Base-by-base conservation (phyloP, 305 asterid species). In the Ajuga reptans region DNA sequence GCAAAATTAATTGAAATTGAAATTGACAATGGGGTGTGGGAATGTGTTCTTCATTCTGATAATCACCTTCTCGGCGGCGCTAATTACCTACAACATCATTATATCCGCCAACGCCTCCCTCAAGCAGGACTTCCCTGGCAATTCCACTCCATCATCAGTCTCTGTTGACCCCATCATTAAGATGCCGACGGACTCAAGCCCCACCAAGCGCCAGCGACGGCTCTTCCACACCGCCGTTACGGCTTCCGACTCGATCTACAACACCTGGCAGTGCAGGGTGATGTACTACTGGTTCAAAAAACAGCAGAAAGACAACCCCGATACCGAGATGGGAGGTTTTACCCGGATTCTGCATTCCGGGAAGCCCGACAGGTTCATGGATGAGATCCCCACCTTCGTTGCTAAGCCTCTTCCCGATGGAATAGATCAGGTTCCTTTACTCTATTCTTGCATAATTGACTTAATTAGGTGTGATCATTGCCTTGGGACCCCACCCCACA, bases 251-350 rank as follows among this genome's bases (percentile, higher is more conserved):
- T 92, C 98, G 10, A 75, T 90, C 74, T 92, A 92, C 82, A 92
- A 90, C 78, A 90, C 98, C 46, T 92, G 98, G 98, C 98, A 92
- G 89, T 68, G 84, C 66, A 74, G 98, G 79, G 85, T 92, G 51
- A 89, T 90, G 98, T 92, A 90, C 64, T 92, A 92, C 75, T 92
- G 98, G 98, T 92, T 92, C 83, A 85, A 90, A 75, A 80, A 85
- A 57, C 88, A 86, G 69, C 88, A 86, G 69, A 84, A 69, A 11
- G 17, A 34, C 31, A 75, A 66, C 9, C 91, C 87, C n/a, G 6
- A 75, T 68, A 86, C 96, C 24, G 95, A 85, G 64, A 92, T 92
- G 98, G 98, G 95, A 12, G 98, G 98, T 3, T 92, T 88, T 72
- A 92, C 98, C 46, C 82, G 98, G 56, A 85, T 92, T 34, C 72